Evolutionary conservation across 2,329 filamentous ascomycete species (phyloP).

Genomic region (Apiospora phragmitis): DNA sequence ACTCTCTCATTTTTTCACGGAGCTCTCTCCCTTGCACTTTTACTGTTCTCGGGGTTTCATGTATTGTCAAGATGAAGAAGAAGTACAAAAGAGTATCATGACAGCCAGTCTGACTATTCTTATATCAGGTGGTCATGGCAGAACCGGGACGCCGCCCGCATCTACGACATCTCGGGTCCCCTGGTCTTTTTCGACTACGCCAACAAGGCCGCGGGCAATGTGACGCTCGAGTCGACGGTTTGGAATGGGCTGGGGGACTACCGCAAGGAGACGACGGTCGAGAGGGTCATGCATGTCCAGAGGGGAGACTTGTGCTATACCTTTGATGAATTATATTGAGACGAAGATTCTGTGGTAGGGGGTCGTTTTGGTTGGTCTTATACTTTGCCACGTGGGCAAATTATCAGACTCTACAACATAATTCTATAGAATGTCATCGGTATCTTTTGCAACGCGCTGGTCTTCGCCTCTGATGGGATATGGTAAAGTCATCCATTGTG

Average conservation of each 20-base stretch:
- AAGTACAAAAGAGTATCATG: no score
- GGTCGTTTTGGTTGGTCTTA: no score
- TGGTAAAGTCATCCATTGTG: no score
- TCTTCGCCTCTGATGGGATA: no score
- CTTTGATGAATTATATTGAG: conserved; percentile 11
- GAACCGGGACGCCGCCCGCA: conserved; percentile 5
- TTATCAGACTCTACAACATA: no score
- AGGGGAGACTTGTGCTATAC: conserved; percentile 12
- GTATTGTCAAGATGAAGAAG: no score
- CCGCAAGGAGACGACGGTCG: neutral
- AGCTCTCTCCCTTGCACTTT: neutral
- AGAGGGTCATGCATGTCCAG: conserved; percentile 10
- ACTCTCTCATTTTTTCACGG: neutral
- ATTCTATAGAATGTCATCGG: no score
- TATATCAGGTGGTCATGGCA: conserved; percentile 12
- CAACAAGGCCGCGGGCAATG: conserved; percentile 9
- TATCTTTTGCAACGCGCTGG: no score
- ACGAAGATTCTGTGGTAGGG: no score
- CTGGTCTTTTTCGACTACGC: conserved; percentile 11
- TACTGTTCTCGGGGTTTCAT: no score
- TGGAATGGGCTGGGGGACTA: conserved; percentile 1
- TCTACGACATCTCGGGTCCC: conserved; percentile 12
- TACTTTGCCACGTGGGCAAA: no score
- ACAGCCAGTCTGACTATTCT: neutral
- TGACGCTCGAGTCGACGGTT: conserved; percentile 9